phyloP scores from a whole-genome alignment of 768 basidiomycete genomes.

The Boletus speciosus region DNA sequence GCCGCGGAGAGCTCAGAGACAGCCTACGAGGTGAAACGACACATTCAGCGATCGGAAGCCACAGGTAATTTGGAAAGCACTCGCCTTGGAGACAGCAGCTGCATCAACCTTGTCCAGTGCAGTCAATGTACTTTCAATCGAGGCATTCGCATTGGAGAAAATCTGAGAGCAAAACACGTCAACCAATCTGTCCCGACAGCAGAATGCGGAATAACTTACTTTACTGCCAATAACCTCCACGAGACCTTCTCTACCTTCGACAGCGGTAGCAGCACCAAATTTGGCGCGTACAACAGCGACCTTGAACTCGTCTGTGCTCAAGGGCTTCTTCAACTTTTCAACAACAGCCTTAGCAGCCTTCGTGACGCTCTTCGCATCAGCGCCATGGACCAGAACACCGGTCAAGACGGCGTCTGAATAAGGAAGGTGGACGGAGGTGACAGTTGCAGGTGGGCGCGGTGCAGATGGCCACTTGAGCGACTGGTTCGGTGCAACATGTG shows the following conservation, averaged over 20 bases:
- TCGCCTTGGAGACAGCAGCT: constrained; percentile 67
- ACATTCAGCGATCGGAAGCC: not conserved
- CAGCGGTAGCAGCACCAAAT: constrained; percentile 67
- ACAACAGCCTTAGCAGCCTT: constrained; percentile 70
- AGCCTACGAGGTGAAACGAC: constrained; percentile 34
- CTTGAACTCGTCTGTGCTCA: constrained; percentile 70
- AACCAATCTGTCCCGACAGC: not conserved
- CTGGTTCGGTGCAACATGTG: constrained; percentile 73
- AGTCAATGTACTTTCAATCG: constrained; percentile 60
- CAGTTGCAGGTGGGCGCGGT: constrained; percentile 57
- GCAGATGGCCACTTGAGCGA: constrained; percentile 83
- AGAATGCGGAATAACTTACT: constrained; percentile 39
- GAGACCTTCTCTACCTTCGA: constrained; percentile 70
- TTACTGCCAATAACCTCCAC: constrained; percentile 59
- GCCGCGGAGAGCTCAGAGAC: constrained; percentile 61
- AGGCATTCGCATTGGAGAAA: constrained; percentile 52
- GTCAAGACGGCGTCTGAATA: constrained; percentile 93
- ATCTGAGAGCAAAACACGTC: constrained; percentile 41
- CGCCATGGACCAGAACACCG: constrained; percentile 75
- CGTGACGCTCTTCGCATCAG: constrained; percentile 57
- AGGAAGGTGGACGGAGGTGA: constrained; percentile 72
- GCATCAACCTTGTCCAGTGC: constrained; percentile 69
- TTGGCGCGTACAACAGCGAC: constrained; percentile 85
- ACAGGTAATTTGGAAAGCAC: not conserved
- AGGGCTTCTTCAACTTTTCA: constrained; percentile 53